phyloP scores from a whole-genome alignment of 192 early-diverging fungal species.

The Rhizoclosmatium sp. region DNA sequence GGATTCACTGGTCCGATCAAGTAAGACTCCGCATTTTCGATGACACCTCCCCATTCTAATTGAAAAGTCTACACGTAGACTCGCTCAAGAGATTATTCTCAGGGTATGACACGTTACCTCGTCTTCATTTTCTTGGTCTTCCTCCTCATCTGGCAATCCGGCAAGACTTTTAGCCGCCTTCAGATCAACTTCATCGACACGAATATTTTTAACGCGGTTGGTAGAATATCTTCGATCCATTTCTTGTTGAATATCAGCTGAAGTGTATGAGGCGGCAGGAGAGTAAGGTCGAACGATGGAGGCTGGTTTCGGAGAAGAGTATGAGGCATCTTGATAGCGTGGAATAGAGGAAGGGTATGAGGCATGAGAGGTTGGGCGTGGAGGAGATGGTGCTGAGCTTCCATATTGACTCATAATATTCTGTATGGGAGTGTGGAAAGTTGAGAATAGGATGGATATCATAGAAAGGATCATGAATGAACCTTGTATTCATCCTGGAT shows the following conservation, averaged over 20 bases:
- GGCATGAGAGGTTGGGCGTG: not conserved
- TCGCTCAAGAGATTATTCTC: no score
- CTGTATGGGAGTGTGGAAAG: not conserved
- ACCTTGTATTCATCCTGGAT: slow-evolving; percentile 28
- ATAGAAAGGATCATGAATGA: not conserved
- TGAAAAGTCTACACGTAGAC: no score
- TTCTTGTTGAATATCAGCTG: slow-evolving; percentile 16
- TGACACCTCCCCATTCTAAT: no score
- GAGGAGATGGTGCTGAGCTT: not conserved
- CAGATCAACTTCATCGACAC: not conserved
- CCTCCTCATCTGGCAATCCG: no score
- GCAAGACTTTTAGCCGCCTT: not conserved
- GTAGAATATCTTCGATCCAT: slow-evolving; percentile 5
- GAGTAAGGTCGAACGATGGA: slow-evolving; percentile 4
- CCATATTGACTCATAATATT: not conserved
- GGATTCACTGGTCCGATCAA: no score
- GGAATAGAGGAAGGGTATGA: not conserved
- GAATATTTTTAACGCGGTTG: not conserved
- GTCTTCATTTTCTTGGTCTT: no score
- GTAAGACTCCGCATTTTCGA: no score
- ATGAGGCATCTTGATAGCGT: not conserved
- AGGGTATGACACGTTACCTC: no score
- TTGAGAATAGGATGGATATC: not conserved
- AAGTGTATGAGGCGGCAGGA: slow-evolving; percentile 6
- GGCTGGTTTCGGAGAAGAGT: not conserved